Evolutionary conservation across 345 rosid genomes (phyloP), one percentile per base, ranked within the genome.

Genomic region (Bretschneidera sinensis): DNA sequence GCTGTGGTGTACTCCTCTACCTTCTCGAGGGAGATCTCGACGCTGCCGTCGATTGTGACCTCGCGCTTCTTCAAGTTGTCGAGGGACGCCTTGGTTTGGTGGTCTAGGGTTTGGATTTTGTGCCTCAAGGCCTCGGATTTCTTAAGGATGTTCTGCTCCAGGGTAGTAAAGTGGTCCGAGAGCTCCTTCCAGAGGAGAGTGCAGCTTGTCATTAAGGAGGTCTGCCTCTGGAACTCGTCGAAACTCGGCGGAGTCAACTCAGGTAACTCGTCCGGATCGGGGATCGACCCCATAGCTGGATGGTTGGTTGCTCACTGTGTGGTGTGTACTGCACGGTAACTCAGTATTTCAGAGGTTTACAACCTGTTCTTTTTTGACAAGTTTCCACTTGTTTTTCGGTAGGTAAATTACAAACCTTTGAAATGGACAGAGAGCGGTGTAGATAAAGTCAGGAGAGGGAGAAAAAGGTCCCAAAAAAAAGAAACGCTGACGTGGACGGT

Each of bases 121-220:
- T 54, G 79, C 74, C 75, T 85, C 25, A 94, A 66, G n/a, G 88
- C 90, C 56, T 91, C 96, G 1, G 99, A 90, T 55, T 88, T 88
- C 74, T 78, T 85, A 75, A 78, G 74, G 49, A 94, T 75, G 47
- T 88, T 76, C 64, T 85, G 89, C 61, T 94, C 99, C 1, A 94
- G 70, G 10, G 95, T 77, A 34, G 88, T 81, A 78, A 94, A 88
- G 80, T 90, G 99, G 71, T 94, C 99, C 21, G 99, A 94, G 61
- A 94, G 97, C 70, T 94, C 99, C 61, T 88, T 83, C 99, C 99
- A 94, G 28, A 94, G 85, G 24, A 94, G 96, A 31, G 96, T 90
- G 69, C 99, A 94, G 86, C 92, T 85, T n/a, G 91, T 86, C 99
- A 94, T 94, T 64, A 94, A 70, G 18, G 99, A 90, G 25, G 95